phyloP scores from a whole-genome alignment of 163 green algal species.

The Chloromonas sp. region DNA sequence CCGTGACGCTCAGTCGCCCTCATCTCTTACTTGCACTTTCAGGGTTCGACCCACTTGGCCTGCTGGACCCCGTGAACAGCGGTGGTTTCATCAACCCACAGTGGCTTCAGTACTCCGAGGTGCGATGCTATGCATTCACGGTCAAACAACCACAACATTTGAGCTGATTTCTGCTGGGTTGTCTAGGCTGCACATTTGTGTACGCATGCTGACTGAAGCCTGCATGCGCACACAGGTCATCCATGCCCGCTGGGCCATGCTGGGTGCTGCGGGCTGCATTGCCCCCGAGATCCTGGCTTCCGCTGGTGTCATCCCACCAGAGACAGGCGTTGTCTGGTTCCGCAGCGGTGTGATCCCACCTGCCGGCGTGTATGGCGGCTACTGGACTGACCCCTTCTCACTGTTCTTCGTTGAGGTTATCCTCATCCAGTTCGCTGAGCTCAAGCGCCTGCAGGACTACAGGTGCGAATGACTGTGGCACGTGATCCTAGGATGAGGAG shows the following conservation, averaged over 20 bases:
- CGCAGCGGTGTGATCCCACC: conserved; percentile 85
- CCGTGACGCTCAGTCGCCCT: too few relatives aligned
- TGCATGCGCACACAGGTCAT: conserved; percentile 50
- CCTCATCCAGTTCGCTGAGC: conserved; percentile 94
- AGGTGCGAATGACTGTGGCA: conserved; percentile 11
- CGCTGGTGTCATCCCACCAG: conserved; percentile 70
- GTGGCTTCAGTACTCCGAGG: conserved; percentile 85
- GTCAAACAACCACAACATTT: background rate
- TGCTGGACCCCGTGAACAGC: conserved; percentile 69
- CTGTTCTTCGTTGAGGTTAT: conserved; percentile 95
- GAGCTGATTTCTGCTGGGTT: too few relatives aligned
- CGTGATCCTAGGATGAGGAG: too few relatives aligned
- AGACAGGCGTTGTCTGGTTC: conserved; percentile 78
- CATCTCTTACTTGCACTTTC: too few relatives aligned
- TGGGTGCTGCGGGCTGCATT: conserved; percentile 84
- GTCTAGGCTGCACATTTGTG: too few relatives aligned
- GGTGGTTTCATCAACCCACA: conserved; percentile 88
- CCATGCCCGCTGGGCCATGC: conserved; percentile 83
- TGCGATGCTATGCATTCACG: conserved; percentile 11
- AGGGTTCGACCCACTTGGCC: conserved; percentile 94
- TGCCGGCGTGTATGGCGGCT: conserved; percentile 63
- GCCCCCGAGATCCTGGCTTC: conserved; percentile 86
- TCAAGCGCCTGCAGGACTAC: conserved; percentile 70
- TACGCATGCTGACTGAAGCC: too few relatives aligned
- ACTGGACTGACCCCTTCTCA: conserved; percentile 87